Base-by-base conservation (phyloP, 805 yeast genomes). In the Candida odintsovae region DNA sequence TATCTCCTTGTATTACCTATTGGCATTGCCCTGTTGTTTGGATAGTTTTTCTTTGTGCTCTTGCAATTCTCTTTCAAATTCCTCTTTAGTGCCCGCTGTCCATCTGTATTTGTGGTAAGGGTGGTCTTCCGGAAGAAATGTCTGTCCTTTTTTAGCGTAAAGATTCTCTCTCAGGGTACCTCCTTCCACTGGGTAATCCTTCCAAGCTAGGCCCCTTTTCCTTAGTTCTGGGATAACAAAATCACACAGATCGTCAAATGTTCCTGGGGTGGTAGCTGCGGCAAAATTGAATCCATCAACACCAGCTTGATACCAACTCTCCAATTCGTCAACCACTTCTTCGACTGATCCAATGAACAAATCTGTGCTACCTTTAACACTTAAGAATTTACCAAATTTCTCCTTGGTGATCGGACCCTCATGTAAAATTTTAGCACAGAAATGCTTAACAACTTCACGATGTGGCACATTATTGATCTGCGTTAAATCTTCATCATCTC, bases 251-350 rank as follows among this genome's bases (percentile, higher is more conserved):
- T 70, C 73, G 49, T 68, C 69, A 46, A 64, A 69, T 3, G 69
- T 52, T 2, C 64, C 69, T 26, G 75, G 75, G 13, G 58, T 52
- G 18, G 62, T 52, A 3, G 70, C 65, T 49, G 66, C 59, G 6
- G 67, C 64, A 40, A 71, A 60, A 48, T 71, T 71, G 55, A 71
- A 71, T 2, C 75, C 75, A 49, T 71, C 75, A n/a, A 71, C 60
- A 21, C 65, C 72, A 7, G 70, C 58, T 15, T 66, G 68, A 15
- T 65, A 67, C 69, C 71, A 70, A 44, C 54, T 48, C 48, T 67
- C 68, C 25, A 71, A 51, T 41, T 65, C 60, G 48, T 71, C 70
- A 12, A 70, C 72, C 21, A 71, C 72, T 39, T 65, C 65, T 31
- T 50, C 46, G 4, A 70, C 58, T 19, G 69, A 61, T 3, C 75